A percentile compares a stretch with the other conserved stretches of the same genome.
Conservation (phyloP, 1,139 yeast species). For the Entelexis paramagnoliae region DNA sequence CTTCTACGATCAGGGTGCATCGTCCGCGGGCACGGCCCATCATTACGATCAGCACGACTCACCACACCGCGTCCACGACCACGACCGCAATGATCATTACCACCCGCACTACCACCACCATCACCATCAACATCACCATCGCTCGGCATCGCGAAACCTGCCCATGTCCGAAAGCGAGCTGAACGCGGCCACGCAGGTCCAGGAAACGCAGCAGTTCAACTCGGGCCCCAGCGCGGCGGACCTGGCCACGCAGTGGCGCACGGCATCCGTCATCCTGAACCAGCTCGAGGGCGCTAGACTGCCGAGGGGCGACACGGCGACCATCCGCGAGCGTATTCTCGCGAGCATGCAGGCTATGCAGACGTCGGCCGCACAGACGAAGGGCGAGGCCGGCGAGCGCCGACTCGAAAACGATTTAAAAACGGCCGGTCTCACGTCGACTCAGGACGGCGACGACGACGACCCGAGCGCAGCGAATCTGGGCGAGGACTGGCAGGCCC, state of each 20-base stretch:
- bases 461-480: constrained; percentile 45
- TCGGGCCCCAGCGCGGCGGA: constrained; percentile 39
- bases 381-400: constrained; percentile 80
- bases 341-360: constrained; percentile 85
- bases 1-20: neutral
- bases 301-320: constrained; percentile 60
- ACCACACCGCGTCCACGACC: neutral
- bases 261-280: constrained; percentile 87
- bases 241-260: constrained; percentile 84
- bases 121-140: neutral
- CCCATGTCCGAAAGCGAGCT: constrained; percentile 20
- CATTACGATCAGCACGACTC: neutral
- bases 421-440: constrained; percentile 47
- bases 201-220: constrained; percentile 16
- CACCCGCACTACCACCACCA: neutral
- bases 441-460: constrained; percentile 23
- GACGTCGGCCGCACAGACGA: constrained; percentile 39
- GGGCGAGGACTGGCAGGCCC: constrained; percentile 87
- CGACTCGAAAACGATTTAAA: constrained; percentile 84
- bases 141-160: constrained; percentile 1
- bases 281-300: constrained; percentile 65
- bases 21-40: neutral
- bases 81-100: neutral
- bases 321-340: constrained; percentile 67
- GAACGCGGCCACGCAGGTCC: constrained; percentile 19